A percentile compares a stretch with the other conserved stretches of the same genome.
Conservation (phyloP, 2,329 filamentous ascomycete genomes). For the Cladophialophora psammophila region DNA sequence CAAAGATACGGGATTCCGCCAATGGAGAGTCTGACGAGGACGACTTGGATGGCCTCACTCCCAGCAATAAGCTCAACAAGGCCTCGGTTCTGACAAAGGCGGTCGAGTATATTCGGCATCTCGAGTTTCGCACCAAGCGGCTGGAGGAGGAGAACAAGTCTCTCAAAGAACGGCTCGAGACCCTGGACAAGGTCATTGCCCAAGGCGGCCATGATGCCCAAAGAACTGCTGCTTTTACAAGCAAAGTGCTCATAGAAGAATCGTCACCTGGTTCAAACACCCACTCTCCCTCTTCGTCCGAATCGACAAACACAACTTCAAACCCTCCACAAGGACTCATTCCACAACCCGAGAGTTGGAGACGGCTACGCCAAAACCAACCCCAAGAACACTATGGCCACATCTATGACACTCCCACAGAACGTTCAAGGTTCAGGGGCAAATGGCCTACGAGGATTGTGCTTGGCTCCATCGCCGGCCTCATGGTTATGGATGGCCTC, state of each 20-base stretch:
- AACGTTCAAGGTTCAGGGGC: conserved; percentile 56
- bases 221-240: conserved; percentile 40
- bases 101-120: conserved; percentile 92
- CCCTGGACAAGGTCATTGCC: conserved; percentile 73
- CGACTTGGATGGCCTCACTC: conserved; percentile 80
- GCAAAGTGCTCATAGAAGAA: conserved; percentile 39
- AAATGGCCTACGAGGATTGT: conserved; percentile 76
- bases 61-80: conserved; percentile 95
- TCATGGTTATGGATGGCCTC: conserved; percentile 89
- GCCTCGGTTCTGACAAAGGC: conserved; percentile 96
- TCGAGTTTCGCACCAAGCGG: conserved; percentile 88
- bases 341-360: conserved; percentile 53
- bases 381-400: conserved; percentile 40
- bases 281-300: conserved; percentile 54
- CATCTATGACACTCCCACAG: conserved; percentile 48
- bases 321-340: conserved; percentile 53
- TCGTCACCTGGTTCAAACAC: conserved; percentile 11
- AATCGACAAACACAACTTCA: conserved; percentile 50
- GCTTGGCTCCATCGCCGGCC: conserved; percentile 87
- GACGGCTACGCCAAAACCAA: conserved; percentile 50
- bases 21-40: conserved; percentile 80
- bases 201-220: conserved; percentile 45
- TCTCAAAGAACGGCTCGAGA: conserved; percentile 80
- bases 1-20: conserved; percentile 57
- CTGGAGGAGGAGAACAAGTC: conserved; percentile 80